Evolutionary conservation across 768 basidiomycete species (phyloP).

Genomic region (Pulveroboletus sp.): DNA sequence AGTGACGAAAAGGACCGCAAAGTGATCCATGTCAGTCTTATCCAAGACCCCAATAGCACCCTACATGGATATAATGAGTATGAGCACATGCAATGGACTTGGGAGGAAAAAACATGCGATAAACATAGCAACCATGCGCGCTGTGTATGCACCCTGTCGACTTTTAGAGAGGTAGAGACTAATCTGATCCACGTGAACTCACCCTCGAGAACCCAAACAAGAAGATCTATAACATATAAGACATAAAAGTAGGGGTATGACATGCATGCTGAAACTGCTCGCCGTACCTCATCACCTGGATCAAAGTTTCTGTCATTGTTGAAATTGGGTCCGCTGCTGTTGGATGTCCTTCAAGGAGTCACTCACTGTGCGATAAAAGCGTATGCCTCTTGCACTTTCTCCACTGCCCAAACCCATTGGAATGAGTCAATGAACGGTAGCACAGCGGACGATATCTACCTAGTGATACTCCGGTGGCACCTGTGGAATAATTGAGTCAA

Average conservation of each 20-base stretch:
- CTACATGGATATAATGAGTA: conserved; percentile 31
- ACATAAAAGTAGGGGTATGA: conserved; percentile 4
- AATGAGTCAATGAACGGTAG: conserved; percentile 1
- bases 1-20: conserved; percentile 55
- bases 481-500: conserved; percentile 32
- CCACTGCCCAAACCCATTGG: conserved; percentile 36
- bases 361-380: conserved; percentile 77
- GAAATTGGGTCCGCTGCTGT: neutral
- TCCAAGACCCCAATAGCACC: conserved; percentile 69
- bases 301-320: conserved; percentile 51
- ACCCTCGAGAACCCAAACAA: conserved; percentile 76
- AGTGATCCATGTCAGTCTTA: conserved; percentile 67
- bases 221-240: conserved; percentile 50
- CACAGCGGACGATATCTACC: conserved; percentile 33
- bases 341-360: neutral
- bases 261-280: neutral
- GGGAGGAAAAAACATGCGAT: conserved; percentile 19
- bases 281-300: conserved; percentile 63
- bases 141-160: conserved; percentile 68
- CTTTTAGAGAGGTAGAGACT: conserved; percentile 2
- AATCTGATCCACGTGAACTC: conserved; percentile 11
- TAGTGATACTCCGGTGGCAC: conserved; percentile 57
- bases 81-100: neutral
- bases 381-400: conserved; percentile 75
- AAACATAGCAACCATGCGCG: conserved; percentile 66